Conservation (phyloP, 2,329 filamentous ascomycete species). For the Colletotrichum chrysophilum region DNA sequence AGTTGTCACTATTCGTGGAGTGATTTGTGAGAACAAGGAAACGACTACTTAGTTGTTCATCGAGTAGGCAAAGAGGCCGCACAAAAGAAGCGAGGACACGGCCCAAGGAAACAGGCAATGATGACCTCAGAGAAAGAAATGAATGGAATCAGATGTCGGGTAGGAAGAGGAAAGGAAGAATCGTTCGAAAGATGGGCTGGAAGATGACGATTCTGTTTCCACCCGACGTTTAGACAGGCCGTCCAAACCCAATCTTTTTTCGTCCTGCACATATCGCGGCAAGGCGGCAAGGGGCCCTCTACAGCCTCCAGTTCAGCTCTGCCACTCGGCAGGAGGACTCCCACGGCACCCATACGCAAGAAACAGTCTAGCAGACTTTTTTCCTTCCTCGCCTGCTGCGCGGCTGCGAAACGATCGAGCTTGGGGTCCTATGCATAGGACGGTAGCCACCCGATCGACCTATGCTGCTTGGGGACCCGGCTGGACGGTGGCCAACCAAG, state of each 20-base stretch:
- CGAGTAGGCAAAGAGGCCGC: not conserved
- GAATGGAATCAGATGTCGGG: not conserved
- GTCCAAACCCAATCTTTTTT: conserved; percentile 10
- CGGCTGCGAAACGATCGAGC: conserved; percentile 9
- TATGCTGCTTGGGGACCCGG: not conserved
- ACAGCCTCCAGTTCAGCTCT: not conserved
- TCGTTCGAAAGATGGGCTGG: conserved; percentile 12
- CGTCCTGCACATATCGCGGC: not conserved
- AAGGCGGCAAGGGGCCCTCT: conserved; percentile 8
- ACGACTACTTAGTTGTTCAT: not conserved
- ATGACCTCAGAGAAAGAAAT: conserved; percentile 3
- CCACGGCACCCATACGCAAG: not conserved
- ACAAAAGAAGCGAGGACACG: conserved; percentile 4
- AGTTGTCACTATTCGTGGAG: conserved; percentile 10
- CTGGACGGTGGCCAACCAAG: conserved; percentile 19
- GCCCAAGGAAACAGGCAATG: not conserved
- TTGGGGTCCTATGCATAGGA: not conserved
- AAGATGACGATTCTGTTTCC: conserved; percentile 23
- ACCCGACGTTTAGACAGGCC: not conserved
- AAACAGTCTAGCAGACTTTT: not conserved
- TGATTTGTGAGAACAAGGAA: not conserved
- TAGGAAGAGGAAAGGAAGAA: not conserved
- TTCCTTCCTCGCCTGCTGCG: not conserved
- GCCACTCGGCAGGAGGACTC: conserved; percentile 13
- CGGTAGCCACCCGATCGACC: conserved; percentile 4